These are phyloP conservation scores for Calocera cornea DNA, from an alignment of 768 basidiomycete genomes.

Conservation along the genomic window DNA sequence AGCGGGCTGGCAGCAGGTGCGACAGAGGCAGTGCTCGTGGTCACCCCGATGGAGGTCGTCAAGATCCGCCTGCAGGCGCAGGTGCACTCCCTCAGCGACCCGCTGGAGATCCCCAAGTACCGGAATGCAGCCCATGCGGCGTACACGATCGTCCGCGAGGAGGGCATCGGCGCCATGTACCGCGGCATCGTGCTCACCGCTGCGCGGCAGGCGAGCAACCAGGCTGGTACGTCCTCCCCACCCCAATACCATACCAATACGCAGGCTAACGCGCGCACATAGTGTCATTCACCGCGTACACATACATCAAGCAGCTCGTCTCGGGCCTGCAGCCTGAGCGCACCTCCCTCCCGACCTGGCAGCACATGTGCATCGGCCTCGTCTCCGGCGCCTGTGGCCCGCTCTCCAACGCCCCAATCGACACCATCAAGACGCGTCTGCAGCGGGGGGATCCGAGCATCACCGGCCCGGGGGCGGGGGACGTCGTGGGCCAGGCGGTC, in stretches of 20 bases:
- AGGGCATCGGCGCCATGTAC: conserved; percentile 73
- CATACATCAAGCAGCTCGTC: conserved; percentile 82
- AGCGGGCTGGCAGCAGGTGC: conserved; percentile 90
- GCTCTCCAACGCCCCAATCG: conserved; percentile 92
- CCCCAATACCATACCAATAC: not conserved
- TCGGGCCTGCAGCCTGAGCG: conserved; percentile 66
- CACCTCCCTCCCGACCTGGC: conserved; percentile 75
- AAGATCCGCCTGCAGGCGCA: conserved; percentile 98
- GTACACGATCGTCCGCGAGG: conserved; percentile 85
- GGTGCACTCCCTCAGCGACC: conserved; percentile 91
- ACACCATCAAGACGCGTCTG: conserved; percentile 85
- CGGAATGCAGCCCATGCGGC: conserved; percentile 94
- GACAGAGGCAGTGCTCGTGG: conserved; percentile 88
- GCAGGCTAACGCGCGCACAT: conserved; percentile 6
- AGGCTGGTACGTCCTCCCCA: conserved; percentile 39
- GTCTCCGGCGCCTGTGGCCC: conserved; percentile 97
- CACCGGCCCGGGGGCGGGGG: not conserved
- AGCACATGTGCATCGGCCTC: conserved; percentile 89
- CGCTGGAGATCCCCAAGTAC: conserved; percentile 83
- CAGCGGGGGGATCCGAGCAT: conserved; percentile 11
- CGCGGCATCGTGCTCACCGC: conserved; percentile 90
- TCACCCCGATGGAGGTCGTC: conserved; percentile 98
- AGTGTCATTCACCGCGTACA: conserved; percentile 96
- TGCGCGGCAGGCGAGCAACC: conserved; percentile 91
- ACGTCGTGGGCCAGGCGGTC: not conserved